phyloP scores from a whole-genome alignment of 129 eudicot species.

The Dittrichia graveolens region DNA sequence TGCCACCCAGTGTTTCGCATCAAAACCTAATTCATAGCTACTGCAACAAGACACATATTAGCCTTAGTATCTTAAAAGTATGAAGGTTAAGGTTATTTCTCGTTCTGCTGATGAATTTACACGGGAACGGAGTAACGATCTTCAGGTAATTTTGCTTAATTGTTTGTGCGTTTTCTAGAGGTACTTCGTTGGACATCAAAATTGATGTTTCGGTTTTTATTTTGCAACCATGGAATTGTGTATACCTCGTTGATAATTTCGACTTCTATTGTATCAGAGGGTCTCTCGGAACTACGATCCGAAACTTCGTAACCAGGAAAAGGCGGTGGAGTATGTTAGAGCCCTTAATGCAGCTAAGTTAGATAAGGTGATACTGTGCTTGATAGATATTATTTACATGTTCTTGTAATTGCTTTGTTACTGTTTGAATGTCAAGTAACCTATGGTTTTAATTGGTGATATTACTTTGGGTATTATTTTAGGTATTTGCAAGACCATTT shows the following conservation, averaged over 20 bases:
- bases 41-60: not conserved
- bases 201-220: not conserved
- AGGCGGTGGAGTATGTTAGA: conserved; percentile 89
- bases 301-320: conserved; percentile 81
- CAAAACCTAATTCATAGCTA: not conserved
- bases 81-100: conserved; percentile 85
- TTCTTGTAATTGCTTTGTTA: too few species aligned
- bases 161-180: too few species aligned
- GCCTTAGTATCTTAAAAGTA: conserved; percentile 10
- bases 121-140: conserved; percentile 89
- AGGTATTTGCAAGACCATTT: conserved; percentile 94
- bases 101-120: conserved; percentile 93
- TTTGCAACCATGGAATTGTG: not conserved
- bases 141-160: conserved; percentile 52
- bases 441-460: not conserved
- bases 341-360: conserved; percentile 94
- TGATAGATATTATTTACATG: not conserved
- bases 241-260: not conserved
- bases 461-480: conserved; percentile 1
- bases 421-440: not conserved
- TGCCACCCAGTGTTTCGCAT: not conserved
- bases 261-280: conserved; percentile 48
- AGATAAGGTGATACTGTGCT: conserved; percentile 59
- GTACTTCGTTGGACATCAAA: not conserved
- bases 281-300: conserved; percentile 84